Evolutionary conservation across 345 rosid species (phyloP).

Genomic region (Syzygium oleosum): DNA sequence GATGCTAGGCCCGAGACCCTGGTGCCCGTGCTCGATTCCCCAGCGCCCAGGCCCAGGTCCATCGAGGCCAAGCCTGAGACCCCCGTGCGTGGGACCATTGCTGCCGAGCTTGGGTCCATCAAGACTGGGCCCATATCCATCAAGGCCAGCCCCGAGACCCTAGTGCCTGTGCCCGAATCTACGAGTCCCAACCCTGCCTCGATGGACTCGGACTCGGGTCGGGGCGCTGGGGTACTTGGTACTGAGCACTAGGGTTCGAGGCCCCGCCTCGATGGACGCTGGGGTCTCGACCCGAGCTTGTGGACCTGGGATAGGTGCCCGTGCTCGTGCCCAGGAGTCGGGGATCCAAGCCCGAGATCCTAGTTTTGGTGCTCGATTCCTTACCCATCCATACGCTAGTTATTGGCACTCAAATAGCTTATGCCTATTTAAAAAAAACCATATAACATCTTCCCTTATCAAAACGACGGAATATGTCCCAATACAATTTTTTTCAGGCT

Average conservation of each 20-base stretch:
- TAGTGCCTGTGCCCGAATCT: fast-evolving
- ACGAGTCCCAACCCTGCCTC: neutral
- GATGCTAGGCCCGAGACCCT: too few relatives aligned
- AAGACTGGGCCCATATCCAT: too few relatives aligned
- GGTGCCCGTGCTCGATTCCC: too few relatives aligned
- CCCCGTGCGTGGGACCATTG: too few relatives aligned
- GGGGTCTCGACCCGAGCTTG: fast-evolving
- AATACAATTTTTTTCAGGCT: neutral
- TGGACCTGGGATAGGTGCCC: neutral
- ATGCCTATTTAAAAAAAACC: too few relatives aligned
- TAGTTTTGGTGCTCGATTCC: neutral
- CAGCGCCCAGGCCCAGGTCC: too few relatives aligned
- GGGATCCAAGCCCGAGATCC: neutral
- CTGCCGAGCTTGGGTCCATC: too few relatives aligned
- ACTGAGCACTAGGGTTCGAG: fast-evolving
- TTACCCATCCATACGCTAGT: neutral
- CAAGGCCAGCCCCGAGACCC: neutral
- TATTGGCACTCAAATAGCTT: too few relatives aligned
- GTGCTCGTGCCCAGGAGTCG: neutral
- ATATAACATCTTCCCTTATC: too few relatives aligned
- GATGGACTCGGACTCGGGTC: neutral
- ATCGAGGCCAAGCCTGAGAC: too few relatives aligned
- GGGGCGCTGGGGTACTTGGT: too few relatives aligned
- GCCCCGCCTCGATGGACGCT: neutral
- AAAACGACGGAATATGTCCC: neutral